Conservation (phyloP, 2,329 filamentous ascomycete genomes). For the Fusarium hostae region DNA sequence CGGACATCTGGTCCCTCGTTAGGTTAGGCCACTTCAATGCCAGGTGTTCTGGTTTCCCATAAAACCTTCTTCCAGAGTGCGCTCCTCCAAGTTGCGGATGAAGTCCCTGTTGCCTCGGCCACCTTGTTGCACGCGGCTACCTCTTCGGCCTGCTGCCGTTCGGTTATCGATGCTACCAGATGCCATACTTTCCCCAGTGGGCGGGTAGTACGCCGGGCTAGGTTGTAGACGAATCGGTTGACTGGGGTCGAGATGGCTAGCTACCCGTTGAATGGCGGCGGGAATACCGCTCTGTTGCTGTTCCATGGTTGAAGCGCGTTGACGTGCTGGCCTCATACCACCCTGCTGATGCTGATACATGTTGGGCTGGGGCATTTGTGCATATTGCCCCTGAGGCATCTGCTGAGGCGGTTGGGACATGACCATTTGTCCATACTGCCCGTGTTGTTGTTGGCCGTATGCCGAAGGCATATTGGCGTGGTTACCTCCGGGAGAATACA, state of each 20-base stretch:
- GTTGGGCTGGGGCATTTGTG: constrained; percentile 59
- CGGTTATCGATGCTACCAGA: constrained; percentile 64
- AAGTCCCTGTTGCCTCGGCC: constrained; percentile 81
- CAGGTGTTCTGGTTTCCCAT: constrained; percentile 72
- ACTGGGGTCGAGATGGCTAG: constrained; percentile 93
- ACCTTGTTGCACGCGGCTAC: constrained; percentile 75
- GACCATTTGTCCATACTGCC: constrained; percentile 78
- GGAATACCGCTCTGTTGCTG: constrained; percentile 94
- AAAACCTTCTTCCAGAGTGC: constrained; percentile 92
- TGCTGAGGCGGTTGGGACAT: constrained; percentile 75
- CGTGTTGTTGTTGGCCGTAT: constrained; percentile 79
- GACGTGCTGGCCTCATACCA: constrained; percentile 77
- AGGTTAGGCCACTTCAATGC: constrained; percentile 66
- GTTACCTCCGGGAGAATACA: constrained; percentile 73
- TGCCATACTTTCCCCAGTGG: constrained; percentile 83
- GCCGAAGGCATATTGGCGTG: constrained; percentile 70
- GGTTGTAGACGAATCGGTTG: constrained; percentile 94
- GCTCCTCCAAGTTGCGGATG: constrained; percentile 92
- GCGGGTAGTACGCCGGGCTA: constrained; percentile 96
- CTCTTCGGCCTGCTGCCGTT: constrained; percentile 73
- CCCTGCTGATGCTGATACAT: constrained; percentile 75
- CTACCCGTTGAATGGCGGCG: constrained; percentile 90
- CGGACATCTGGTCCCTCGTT: constrained; percentile 32
- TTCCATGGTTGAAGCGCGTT: constrained; percentile 96
- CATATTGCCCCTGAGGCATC: constrained; percentile 73